These are phyloP conservation scores for Sphaceloma murrayae DNA, from an alignment of 2,329 filamentous ascomycete genomes.

Conservation along the genomic window DNA sequence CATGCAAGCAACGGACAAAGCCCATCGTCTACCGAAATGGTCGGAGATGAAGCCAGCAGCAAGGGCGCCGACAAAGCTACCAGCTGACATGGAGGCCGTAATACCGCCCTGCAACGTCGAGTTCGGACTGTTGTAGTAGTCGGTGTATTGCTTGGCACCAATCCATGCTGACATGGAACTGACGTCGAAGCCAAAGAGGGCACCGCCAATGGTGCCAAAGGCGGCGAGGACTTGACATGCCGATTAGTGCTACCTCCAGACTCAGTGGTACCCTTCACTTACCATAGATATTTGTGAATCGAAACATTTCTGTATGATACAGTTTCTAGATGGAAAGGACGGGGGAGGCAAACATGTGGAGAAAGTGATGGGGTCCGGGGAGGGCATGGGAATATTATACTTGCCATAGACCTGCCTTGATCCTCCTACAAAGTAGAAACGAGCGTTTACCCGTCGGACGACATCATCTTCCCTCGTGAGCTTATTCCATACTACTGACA, in stretches of 20 bases:
- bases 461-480: too few species aligned
- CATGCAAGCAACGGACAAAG: constrained; percentile 36
- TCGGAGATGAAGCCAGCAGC: constrained; percentile 40
- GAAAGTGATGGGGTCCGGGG: too few species aligned
- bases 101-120: constrained; percentile 34
- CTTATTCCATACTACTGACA: constrained; percentile 2
- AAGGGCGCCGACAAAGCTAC: constrained; percentile 40
- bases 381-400: too few species aligned
- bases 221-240: constrained; percentile 42
- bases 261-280: too few species aligned
- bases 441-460: too few species aligned
- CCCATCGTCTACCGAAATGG: constrained; percentile 35
- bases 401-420: constrained; percentile 5
- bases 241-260: too few species aligned
- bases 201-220: constrained; percentile 52
- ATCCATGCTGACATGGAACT: constrained; percentile 43
- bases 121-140: constrained; percentile 30
- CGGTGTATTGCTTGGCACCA: constrained; percentile 39
- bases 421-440: too few species aligned
- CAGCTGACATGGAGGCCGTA: constrained; percentile 42
- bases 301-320: neutral
- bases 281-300: constrained; percentile 12
- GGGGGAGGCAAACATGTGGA: too few species aligned
- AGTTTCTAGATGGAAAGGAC: neutral
- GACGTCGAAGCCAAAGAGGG: constrained; percentile 67